Evolutionary conservation across 805 yeast genomes (phyloP).

Genomic region (Yarrowia porcina): DNA sequence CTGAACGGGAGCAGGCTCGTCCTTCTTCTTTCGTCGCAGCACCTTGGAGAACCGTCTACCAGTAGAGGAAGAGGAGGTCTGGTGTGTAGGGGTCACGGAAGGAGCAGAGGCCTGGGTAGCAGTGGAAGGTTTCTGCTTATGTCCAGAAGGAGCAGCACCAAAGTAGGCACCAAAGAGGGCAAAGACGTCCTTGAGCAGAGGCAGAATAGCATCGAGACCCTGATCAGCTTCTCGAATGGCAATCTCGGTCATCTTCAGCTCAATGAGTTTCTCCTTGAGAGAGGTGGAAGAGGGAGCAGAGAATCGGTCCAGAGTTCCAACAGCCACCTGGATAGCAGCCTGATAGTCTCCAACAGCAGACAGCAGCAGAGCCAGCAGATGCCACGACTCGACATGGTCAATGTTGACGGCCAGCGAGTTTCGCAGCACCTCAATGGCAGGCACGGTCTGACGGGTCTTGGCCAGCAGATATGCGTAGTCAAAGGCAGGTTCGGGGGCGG

Average conservation of each 20-base stretch:
- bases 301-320: conserved; percentile 45
- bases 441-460: conserved; percentile 29
- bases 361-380: conserved; percentile 59
- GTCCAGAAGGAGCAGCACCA: conserved; percentile 3
- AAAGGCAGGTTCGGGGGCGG: conserved; percentile 28
- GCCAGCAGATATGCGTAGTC: conserved; percentile 37
- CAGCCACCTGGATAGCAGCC: conserved; percentile 55
- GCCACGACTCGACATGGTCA: conserved; percentile 60
- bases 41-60: conserved; percentile 16
- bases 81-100: conserved; percentile 5
- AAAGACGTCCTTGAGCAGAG: conserved; percentile 64
- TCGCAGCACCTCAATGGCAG: conserved; percentile 33
- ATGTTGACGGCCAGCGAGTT: conserved; percentile 42
- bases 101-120: conserved; percentile 2
- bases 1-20: background rate
- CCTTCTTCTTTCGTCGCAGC: conserved; percentile 22
- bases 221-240: conserved; percentile 61
- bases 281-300: background rate
- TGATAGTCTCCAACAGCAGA: conserved; percentile 57
- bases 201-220: conserved; percentile 59
- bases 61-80: background rate
- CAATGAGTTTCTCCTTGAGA: conserved; percentile 48
- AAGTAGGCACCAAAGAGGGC: conserved; percentile 54
- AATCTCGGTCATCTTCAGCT: conserved; percentile 71
- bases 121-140: conserved; percentile 8